phyloP scores from a whole-genome alignment of 148 eudicot genomes.

The Euryodendron excelsum region DNA sequence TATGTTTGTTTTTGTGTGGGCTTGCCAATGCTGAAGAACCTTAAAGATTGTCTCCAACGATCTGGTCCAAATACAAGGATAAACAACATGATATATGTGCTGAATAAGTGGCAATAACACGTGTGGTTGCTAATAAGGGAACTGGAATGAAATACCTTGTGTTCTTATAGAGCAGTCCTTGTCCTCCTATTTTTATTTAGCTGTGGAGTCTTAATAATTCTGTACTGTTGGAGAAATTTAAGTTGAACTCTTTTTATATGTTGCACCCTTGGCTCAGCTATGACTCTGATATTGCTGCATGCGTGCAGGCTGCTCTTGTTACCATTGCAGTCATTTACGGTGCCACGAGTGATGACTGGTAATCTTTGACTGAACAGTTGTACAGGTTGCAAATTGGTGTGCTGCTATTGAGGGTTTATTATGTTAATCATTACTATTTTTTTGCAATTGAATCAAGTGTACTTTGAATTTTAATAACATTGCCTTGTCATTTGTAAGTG shows the following conservation, averaged over 20 bases:
- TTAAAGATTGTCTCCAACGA: too few species aligned
- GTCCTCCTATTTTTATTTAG: too few species aligned
- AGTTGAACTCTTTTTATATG: background rate
- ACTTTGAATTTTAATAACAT: background rate
- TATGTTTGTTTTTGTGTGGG: too few species aligned
- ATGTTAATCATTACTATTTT: background rate
- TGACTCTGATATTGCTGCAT: background rate
- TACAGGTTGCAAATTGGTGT: background rate
- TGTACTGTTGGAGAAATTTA: too few species aligned
- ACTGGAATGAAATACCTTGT: too few species aligned
- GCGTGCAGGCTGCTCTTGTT: slow-evolving; percentile 51
- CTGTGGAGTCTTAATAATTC: too few species aligned
- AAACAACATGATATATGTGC: too few species aligned
- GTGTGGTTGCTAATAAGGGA: too few species aligned
- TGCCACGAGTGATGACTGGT: slow-evolving; percentile 30
- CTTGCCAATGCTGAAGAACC: too few species aligned
- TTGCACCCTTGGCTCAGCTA: background rate
- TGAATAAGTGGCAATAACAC: too few species aligned
- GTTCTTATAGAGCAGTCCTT: too few species aligned
- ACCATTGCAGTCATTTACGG: slow-evolving; percentile 49
- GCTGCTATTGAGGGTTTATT: background rate
- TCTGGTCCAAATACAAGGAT: too few species aligned
- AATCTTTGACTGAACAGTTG: slow-evolving; percentile 4
- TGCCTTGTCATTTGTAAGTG: background rate
- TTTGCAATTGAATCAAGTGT: background rate